A percentile compares a stretch with the other conserved stretches of the same genome.
phyloP scores from a whole-genome alignment of 202 grass and related monocot species.

The Zizania palustris region DNA sequence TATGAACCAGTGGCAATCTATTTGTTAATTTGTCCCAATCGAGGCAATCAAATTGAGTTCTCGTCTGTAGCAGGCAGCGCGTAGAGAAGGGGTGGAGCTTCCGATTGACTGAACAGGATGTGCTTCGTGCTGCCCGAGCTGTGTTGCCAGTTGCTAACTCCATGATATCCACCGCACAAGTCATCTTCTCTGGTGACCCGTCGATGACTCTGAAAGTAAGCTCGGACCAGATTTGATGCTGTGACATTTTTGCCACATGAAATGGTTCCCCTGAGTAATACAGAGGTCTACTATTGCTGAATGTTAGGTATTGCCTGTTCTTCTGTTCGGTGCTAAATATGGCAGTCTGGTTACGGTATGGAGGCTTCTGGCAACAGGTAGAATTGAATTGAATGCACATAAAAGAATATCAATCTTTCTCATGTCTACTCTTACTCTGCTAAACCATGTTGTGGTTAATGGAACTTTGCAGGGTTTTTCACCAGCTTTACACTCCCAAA shows the following conservation, averaged over 20 bases:
- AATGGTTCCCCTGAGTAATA: slow-evolving; percentile 14
- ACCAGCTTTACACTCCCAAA: slow-evolving; percentile 84
- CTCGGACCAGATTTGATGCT: slow-evolving; percentile 24
- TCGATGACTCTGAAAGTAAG: slow-evolving; percentile 87
- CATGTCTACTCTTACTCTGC: slow-evolving; percentile 5
- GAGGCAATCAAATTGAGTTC: slow-evolving; percentile 30
- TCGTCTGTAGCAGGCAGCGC: slow-evolving; percentile 49
- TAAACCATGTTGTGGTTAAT: slow-evolving; percentile 33
- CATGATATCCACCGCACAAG: slow-evolving; percentile 57
- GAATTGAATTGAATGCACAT: slow-evolving; percentile 20
- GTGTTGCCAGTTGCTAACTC: slow-evolving; percentile 69
- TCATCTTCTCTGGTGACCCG: slow-evolving; percentile 82
- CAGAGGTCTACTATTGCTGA: slow-evolving; percentile 12
- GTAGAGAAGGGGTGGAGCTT: slow-evolving; percentile 43
- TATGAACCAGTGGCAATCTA: slow-evolving; percentile 30
- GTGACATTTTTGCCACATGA: not conserved
- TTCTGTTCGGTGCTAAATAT: slow-evolving; percentile 80
- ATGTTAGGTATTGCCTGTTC: slow-evolving; percentile 70
- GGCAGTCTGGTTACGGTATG: slow-evolving; percentile 66
- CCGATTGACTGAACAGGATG: slow-evolving; percentile 67
- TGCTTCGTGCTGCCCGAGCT: slow-evolving; percentile 53
- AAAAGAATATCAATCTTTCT: not conserved
- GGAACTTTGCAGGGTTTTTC: slow-evolving; percentile 71
- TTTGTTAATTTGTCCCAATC: not conserved
- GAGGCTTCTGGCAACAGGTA: slow-evolving; percentile 81